Evolutionary conservation across 805 yeast genomes (phyloP), one percentile per base, ranked within the genome.

Genomic region (Candida loeiensis): DNA sequence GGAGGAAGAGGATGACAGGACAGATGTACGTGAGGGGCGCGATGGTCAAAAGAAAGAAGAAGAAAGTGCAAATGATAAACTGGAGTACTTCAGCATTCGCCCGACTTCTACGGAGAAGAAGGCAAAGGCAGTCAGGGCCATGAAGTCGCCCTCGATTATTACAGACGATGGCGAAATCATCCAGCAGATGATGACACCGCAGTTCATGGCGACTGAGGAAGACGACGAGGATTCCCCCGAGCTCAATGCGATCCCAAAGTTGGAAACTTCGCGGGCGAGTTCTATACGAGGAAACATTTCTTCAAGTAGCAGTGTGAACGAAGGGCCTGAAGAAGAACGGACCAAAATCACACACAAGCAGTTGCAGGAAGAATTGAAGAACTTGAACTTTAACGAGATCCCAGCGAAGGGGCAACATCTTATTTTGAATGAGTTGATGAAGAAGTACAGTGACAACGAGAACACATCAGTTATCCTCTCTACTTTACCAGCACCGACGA

Each of bases 331-430:
- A 17, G 39, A 26, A 4, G 46, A 42, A 6, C 47, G 50, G 6
- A 34, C 46, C 20, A 41, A 44, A 12, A 47, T 66, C 6, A 65
- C 68, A 1, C 56, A 51, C 28, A 64, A 58, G 42, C 64, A 68
- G 40, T 49, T 69, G 36, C 64, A 63, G 45, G 58, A 59, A 32
- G 74, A 69, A 45, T 51, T 69, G 28, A 57, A 54, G 19, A 53
- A 49, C 16, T 51, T 69, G 27, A 74, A 85, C 1, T 90, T 90
- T 62, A 85, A 88, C 56, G 93, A 86, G 45, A 61, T 91, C n/a
- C 95, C 97, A 0, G 93, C 95, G 6, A 78, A 79, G 49, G 93
- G 95, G 0, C 99, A 91, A 59, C 95, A 90, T 56, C 59, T 91
- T 37, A 83, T 93, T 36, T 66, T 93, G 49, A 91, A 91, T 58